phyloP scores from a whole-genome alignment of 768 basidiomycete genomes.

The Kwoniella europaea region DNA sequence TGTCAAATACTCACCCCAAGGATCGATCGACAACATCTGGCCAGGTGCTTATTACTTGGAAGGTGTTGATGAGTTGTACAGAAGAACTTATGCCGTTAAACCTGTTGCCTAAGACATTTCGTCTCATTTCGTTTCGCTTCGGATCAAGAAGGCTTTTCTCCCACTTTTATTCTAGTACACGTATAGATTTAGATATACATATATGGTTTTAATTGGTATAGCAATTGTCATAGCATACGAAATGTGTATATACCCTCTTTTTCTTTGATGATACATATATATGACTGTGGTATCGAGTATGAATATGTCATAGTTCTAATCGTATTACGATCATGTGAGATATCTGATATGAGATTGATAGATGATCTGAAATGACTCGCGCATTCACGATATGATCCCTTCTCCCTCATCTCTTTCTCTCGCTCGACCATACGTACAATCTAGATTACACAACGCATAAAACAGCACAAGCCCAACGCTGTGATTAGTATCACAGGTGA shows the following conservation, averaged over 20 bases:
- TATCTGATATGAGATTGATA: not conserved
- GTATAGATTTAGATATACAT: conserved; percentile 3
- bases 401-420: not conserved
- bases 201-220: not conserved
- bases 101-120: conserved; percentile 13
- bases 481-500: too few relatives aligned
- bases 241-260: not conserved
- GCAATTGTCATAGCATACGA: not conserved
- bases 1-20: conserved; percentile 78
- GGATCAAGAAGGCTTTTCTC: not conserved
- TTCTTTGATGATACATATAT: not conserved
- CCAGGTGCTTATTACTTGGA: conserved; percentile 92
- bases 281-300: not conserved
- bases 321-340: not conserved
- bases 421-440: not conserved
- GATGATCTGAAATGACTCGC: too few relatives aligned
- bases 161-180: not conserved
- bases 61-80: conserved; percentile 84
- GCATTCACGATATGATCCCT: not conserved
- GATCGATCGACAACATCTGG: conserved; percentile 90
- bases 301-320: not conserved
- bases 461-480: not conserved
- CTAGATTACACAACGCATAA: not conserved
- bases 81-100: conserved; percentile 73
- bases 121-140: not conserved